Evolutionary conservation across 805 yeast species (phyloP).

Genomic region (Groenewaldozyma tartarivorans): DNA sequence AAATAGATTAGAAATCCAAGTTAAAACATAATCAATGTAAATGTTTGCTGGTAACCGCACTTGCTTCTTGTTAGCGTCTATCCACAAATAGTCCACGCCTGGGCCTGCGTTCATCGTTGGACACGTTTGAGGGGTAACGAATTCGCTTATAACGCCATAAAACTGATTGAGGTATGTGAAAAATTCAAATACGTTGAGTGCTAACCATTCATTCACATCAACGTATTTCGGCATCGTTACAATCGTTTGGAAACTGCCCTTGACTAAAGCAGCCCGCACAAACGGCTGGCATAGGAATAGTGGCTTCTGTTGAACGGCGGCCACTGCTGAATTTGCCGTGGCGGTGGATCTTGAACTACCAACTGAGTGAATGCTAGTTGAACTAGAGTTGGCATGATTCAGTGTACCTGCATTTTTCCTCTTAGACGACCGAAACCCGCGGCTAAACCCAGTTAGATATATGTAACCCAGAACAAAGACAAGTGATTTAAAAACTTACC

Average conservation of each 20-base stretch:
- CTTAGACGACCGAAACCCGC: conserved; percentile 49
- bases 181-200: conserved; percentile 83
- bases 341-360: conserved; percentile 3
- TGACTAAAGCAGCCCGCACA: conserved; percentile 87
- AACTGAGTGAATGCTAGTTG: conserved; percentile 15
- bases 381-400: no score
- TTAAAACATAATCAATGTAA: conserved; percentile 82
- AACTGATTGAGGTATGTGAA: conserved; percentile 79
- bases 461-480: not conserved
- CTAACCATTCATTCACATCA: conserved; percentile 92
- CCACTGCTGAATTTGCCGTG: conserved; percentile 2
- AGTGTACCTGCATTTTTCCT: conserved; percentile 35
- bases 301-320: conserved; percentile 31
- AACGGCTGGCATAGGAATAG: conserved; percentile 86
- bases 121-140: conserved; percentile 78
- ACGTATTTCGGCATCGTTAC: conserved; percentile 93
- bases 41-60: conserved; percentile 85
- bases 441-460: conserved; percentile 20
- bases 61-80: conserved; percentile 70
- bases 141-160: conserved; percentile 83
- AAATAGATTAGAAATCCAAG: conserved; percentile 82
- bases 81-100: conserved; percentile 82
- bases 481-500: conserved; percentile 15
- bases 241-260: conserved; percentile 92
- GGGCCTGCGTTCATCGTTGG: conserved; percentile 97